Conservation (phyloP, 768 basidiomycete species). For the Pleurotus cornucopiae region DNA sequence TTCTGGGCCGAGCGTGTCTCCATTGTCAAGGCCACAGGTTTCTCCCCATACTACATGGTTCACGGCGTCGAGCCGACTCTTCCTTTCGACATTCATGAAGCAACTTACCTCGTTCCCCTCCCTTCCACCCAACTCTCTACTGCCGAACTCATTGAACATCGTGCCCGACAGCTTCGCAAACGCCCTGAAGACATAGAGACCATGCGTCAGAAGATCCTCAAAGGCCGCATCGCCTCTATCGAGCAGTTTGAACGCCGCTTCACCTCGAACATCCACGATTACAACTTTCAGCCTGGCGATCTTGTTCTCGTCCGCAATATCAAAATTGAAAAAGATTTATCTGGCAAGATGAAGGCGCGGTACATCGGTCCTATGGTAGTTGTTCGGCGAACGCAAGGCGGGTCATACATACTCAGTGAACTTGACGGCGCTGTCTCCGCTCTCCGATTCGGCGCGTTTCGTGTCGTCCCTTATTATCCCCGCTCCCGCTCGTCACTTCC, state of each 20-base stretch:
- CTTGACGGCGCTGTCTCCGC: slow-evolving; percentile 9
- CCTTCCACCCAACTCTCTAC: slow-evolving; percentile 7
- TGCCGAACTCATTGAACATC: slow-evolving; percentile 10
- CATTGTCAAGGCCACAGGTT: slow-evolving; percentile 22
- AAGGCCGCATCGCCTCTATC: slow-evolving; percentile 6
- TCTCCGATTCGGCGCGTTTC: slow-evolving; percentile 9
- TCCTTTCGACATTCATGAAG: slow-evolving; percentile 23
- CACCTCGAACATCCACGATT: slow-evolving; percentile 16
- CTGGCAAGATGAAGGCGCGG: slow-evolving; percentile 15
- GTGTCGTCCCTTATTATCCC: slow-evolving; percentile 12
- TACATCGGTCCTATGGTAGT: slow-evolving; percentile 25
- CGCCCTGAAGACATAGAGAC: slow-evolving; percentile 9
- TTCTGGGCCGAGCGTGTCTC: slow-evolving; percentile 30
- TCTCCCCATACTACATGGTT: slow-evolving; percentile 29
- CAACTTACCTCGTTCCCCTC: slow-evolving; percentile 13
- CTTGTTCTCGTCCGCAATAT: slow-evolving; percentile 25
- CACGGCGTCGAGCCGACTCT: slow-evolving; percentile 29
- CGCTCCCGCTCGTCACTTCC: background rate
- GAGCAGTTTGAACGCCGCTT: slow-evolving; percentile 11
- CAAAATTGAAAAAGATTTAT: slow-evolving; percentile 15
- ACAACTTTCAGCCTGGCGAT: slow-evolving; percentile 20
- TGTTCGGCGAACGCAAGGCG: slow-evolving; percentile 11
- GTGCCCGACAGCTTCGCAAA: slow-evolving; percentile 14
- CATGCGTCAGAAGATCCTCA: slow-evolving; percentile 9
- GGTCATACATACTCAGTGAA: slow-evolving; percentile 12